Conservation (phyloP, 1,284 basidiomycete genomes). For the Tylopilus orsonianus region DNA sequence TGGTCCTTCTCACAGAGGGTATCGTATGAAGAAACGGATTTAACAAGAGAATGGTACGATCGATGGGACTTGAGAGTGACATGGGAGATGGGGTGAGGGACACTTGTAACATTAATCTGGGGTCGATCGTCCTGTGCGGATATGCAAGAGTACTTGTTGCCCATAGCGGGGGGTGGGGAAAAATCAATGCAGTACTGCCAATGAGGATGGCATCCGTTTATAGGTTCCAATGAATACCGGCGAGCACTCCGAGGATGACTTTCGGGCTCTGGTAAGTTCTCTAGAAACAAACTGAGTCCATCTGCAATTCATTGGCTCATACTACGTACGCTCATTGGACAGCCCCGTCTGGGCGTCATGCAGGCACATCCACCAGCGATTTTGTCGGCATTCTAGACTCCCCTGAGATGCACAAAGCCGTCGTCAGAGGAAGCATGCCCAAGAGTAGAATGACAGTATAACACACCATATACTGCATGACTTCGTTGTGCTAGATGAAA, state of each 20-base stretch:
- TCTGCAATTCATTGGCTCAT: neutral
- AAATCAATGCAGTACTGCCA: neutral
- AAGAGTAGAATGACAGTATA: neutral
- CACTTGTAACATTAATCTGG: slow-evolving; percentile 17
- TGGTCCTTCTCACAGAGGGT: slow-evolving; percentile 35
- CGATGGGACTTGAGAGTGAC: slow-evolving; percentile 39
- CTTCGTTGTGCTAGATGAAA: neutral
- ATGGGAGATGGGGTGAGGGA: slow-evolving; percentile 36
- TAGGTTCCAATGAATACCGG: slow-evolving; percentile 8
- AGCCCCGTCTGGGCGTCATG: slow-evolving; percentile 1
- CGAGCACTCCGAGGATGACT: neutral
- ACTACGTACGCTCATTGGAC: slow-evolving; percentile 5
- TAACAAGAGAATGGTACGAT: slow-evolving; percentile 36
- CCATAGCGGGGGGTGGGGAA: slow-evolving; percentile 33
- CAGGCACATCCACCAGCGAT: neutral
- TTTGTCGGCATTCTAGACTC: slow-evolving; percentile 1
- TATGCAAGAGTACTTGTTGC: slow-evolving; percentile 40
- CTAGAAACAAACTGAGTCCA: neutral
- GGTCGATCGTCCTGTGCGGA: slow-evolving; percentile 22
- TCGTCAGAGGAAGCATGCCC: neutral
- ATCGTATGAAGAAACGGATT: slow-evolving; percentile 33
- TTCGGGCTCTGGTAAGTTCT: neutral
- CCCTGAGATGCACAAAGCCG: neutral
- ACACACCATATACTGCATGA: neutral
- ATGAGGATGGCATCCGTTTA: slow-evolving; percentile 17